Evolutionary conservation across 169 alveolate genomes (phyloP).

Genomic region (Sarcocystis neurona): DNA sequence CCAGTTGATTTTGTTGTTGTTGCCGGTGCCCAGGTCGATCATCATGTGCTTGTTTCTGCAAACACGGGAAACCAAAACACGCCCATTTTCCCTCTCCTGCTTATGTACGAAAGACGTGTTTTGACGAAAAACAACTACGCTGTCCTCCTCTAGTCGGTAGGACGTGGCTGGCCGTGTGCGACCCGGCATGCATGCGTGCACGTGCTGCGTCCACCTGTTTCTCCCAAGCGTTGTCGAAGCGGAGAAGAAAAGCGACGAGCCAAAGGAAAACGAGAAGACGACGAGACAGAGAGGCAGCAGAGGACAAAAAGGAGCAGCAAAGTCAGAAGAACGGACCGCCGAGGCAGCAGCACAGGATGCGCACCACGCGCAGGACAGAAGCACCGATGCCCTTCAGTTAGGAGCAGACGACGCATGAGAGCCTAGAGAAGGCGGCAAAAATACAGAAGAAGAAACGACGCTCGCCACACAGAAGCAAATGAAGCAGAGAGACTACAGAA

Average conservation of each 20-base stretch:
- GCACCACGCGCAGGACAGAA: too few species aligned
- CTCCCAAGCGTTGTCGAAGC: too few species aligned
- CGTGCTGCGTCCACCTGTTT: too few species aligned
- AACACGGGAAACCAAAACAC: conserved; percentile 95
- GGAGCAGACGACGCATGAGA: too few species aligned
- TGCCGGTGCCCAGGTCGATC: conserved; percentile 99
- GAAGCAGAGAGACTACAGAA: neutral
- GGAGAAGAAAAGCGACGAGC: too few species aligned
- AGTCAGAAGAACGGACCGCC: too few species aligned
- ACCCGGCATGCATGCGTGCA: too few species aligned
- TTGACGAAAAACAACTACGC: neutral
- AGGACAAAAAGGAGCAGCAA: neutral
- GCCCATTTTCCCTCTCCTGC: conserved; percentile 93
- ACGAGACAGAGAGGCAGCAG: too few species aligned
- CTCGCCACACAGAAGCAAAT: neutral
- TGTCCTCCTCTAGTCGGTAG: too few species aligned
- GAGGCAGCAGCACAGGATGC: too few species aligned
- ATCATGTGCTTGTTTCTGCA: conserved; percentile 96
- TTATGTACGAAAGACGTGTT: conserved; percentile 71
- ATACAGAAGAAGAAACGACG: neutral
- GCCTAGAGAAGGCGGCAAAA: neutral
- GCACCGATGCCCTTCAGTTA: too few species aligned
- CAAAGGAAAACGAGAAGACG: neutral
- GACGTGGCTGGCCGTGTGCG: too few species aligned
- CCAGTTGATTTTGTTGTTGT: conserved; percentile 98